These are phyloP conservation scores for Phytophthora pisi DNA, from an alignment of 352 stramenopile species.

Conservation along the genomic window DNA sequence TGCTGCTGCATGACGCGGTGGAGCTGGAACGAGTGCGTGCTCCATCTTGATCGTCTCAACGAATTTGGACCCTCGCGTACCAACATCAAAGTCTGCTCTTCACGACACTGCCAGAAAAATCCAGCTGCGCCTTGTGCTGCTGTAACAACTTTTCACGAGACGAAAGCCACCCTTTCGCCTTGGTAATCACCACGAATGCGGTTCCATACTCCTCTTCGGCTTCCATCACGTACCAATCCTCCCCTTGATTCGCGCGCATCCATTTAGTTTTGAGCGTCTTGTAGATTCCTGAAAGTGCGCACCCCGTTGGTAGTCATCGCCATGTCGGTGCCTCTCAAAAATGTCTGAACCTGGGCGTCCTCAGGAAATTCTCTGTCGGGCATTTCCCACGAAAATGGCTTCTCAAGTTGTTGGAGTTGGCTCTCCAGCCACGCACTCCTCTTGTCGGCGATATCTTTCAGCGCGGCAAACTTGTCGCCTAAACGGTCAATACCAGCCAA, in stretches of 20 bases:
- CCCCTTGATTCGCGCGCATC: not conserved
- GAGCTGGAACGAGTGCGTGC: not conserved
- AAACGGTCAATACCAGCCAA: not conserved
- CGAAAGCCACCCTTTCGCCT: constrained; percentile 4
- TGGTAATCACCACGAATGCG: constrained; percentile 17
- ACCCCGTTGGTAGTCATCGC: constrained; percentile 13
- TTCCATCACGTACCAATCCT: constrained; percentile 13
- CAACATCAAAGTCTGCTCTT: too few species aligned
- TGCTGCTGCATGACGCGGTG: constrained; percentile 89
- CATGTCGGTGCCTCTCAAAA: constrained; percentile 6
- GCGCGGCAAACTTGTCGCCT: not conserved
- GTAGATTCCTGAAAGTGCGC: constrained; percentile 2
- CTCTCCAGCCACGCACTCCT: constrained; percentile 4
- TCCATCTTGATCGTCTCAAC: too few species aligned
- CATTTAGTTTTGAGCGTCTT: constrained; percentile 8
- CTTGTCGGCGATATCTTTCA: constrained; percentile 2
- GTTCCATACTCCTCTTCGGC: not conserved
- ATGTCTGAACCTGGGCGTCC: constrained; percentile 6
- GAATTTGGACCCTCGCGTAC: too few species aligned
- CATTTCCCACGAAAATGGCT: constrained; percentile 24
- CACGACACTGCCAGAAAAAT: not conserved
- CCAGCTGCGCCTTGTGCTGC: constrained; percentile 6
- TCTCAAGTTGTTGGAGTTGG: constrained; percentile 1
- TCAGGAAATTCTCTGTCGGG: constrained; percentile 15
- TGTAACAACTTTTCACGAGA: not conserved